Conservation (phyloP, 352 stramenopile species). For the Phytophthora tubulina region DNA sequence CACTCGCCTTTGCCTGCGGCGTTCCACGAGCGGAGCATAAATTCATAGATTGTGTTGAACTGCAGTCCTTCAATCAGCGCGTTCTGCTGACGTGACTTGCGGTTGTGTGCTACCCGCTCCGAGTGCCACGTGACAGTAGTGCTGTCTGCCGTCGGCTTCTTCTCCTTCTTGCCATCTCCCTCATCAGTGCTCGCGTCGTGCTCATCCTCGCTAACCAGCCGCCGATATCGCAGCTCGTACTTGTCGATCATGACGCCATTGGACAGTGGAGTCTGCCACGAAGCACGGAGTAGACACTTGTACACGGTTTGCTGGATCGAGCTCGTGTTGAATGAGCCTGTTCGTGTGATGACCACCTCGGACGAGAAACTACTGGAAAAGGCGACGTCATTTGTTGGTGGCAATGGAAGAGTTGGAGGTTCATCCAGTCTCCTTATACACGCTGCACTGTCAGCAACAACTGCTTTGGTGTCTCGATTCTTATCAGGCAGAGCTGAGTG, state of each 20-base stretch:
- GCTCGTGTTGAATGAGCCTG: slow-evolving; percentile 34
- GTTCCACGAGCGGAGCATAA: slow-evolving; percentile 69
- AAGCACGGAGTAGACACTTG: slow-evolving; percentile 60
- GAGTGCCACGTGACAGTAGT: slow-evolving; percentile 47
- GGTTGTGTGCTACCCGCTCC: slow-evolving; percentile 54
- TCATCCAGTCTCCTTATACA: slow-evolving; percentile 54
- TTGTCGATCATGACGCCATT: slow-evolving; percentile 79
- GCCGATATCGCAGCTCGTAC: slow-evolving; percentile 72
- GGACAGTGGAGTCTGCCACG: slow-evolving; percentile 69
- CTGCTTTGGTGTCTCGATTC: slow-evolving; percentile 14
- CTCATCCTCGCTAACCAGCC: slow-evolving; percentile 46
- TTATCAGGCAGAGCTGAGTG: slow-evolving; percentile 30
- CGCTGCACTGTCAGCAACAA: slow-evolving; percentile 45
- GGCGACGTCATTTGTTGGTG: slow-evolving; percentile 38
- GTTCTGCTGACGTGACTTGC: slow-evolving; percentile 49
- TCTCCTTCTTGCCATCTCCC: slow-evolving; percentile 4
- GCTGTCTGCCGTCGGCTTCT: slow-evolving; percentile 11
- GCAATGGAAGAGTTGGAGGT: slow-evolving; percentile 38
- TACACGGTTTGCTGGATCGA: slow-evolving; percentile 61
- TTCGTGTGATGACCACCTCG: slow-evolving; percentile 47
- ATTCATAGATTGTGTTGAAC: slow-evolving; percentile 70
- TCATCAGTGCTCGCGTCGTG: slow-evolving; percentile 17
- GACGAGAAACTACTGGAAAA: slow-evolving; percentile 55
- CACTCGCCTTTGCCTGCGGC: slow-evolving; percentile 68
- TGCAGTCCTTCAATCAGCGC: slow-evolving; percentile 60